Conservation (phyloP, 2,329 filamentous ascomycete genomes). For the Ascochyta koolunga region DNA sequence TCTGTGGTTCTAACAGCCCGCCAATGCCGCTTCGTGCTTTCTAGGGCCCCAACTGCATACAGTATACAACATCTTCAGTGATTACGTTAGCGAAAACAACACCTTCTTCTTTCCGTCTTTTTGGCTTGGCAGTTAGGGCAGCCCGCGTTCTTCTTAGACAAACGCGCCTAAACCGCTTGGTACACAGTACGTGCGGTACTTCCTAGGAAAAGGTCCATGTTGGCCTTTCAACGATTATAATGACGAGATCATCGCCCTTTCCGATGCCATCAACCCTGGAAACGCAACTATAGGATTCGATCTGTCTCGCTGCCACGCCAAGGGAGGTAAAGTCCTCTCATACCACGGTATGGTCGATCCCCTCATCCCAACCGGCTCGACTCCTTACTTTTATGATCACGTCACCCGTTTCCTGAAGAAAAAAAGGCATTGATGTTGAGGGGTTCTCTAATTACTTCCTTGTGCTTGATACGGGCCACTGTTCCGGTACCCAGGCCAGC, state of each 20-base stretch:
- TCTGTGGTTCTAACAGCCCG: constrained; percentile 42
- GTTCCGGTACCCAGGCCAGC: constrained; percentile 41
- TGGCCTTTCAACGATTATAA: constrained; percentile 51
- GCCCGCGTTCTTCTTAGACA: constrained; percentile 47
- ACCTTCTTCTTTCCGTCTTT: constrained; percentile 52
- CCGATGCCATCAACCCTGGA: constrained; percentile 53
- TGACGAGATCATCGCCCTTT: constrained; percentile 48
- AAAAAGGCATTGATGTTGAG: constrained; percentile 42
- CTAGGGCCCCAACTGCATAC: constrained; percentile 52
- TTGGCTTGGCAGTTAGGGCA: constrained; percentile 46
- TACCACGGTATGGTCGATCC: constrained; percentile 55
- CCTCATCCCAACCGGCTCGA: constrained; percentile 58
- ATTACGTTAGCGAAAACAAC: constrained; percentile 50
- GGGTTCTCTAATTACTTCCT: constrained; percentile 53
- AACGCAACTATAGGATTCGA: constrained; percentile 58
- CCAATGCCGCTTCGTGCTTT: constrained; percentile 50
- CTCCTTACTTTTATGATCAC: constrained; percentile 59
- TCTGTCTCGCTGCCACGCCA: constrained; percentile 52
- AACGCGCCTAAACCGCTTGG: constrained; percentile 47
- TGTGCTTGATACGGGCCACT: constrained; percentile 55
- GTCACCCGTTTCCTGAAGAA: constrained; percentile 48
- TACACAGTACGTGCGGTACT: constrained; percentile 50
- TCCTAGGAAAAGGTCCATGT: constrained; percentile 47
- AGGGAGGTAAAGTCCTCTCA: constrained; percentile 50
- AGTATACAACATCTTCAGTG: constrained; percentile 51